Evolutionary conservation across 2,329 filamentous ascomycete species (phyloP).

Genomic region (Cephalotrichum gorgonifer): DNA sequence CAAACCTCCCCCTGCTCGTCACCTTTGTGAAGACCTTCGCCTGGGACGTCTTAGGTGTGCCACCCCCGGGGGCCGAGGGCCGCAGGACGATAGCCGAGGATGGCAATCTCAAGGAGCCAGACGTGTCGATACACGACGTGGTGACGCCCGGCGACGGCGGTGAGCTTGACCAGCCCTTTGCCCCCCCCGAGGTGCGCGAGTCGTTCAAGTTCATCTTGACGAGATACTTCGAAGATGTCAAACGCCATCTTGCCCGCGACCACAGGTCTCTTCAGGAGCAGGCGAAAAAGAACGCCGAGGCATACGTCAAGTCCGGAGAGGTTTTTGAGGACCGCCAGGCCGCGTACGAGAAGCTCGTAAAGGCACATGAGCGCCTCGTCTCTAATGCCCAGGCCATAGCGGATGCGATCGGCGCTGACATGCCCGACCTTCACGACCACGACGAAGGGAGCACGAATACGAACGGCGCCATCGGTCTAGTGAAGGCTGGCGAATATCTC

Average conservation of each 20-base stretch:
- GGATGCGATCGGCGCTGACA: constrained; percentile 78
- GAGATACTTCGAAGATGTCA: constrained; percentile 89
- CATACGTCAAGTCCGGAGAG: constrained; percentile 96
- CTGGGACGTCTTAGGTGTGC: constrained; percentile 88
- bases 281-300: constrained; percentile 89
- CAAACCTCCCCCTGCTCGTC: constrained; percentile 83
- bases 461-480: constrained; percentile 76
- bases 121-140: constrained; percentile 10
- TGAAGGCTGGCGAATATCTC: constrained; percentile 89
- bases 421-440: constrained; percentile 85
- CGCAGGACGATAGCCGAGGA: constrained; percentile 78
- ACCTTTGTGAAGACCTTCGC: constrained; percentile 93
- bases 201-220: constrained; percentile 78
- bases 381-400: constrained; percentile 85
- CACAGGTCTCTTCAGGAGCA: constrained; percentile 82
- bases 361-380: constrained; percentile 82
- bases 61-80: constrained; percentile 59
- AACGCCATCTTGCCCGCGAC: constrained; percentile 76
- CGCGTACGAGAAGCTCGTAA: constrained; percentile 89
- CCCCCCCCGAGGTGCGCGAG: constrained; percentile 66
- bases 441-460: constrained; percentile 56
- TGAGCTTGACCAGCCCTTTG: constrained; percentile 61
- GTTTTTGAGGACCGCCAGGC: constrained; percentile 96
- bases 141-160: constrained; percentile 10
- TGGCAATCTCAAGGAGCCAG: constrained; percentile 43